A percentile compares a stretch with the other conserved stretches of the same genome.
Conservation (phyloP, 2,329 filamentous ascomycete genomes). For the Pseudogymnoascus sp. region DNA sequence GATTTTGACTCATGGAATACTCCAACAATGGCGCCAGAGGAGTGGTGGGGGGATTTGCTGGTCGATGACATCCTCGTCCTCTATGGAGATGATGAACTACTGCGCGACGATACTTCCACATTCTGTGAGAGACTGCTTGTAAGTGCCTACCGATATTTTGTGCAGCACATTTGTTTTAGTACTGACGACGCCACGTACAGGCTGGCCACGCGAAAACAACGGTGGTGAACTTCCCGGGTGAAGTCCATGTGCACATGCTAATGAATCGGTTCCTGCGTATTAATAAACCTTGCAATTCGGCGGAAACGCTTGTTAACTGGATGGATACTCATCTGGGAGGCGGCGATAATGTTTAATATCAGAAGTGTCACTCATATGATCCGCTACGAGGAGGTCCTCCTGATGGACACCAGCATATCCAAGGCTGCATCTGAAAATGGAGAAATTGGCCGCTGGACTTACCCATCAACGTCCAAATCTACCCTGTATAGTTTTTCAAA, state of each 20-base stretch:
- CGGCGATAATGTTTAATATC: background rate
- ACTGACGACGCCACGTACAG: background rate
- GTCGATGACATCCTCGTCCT: conserved; percentile 44
- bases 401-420: background rate
- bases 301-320: background rate
- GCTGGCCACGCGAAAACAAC: background rate
- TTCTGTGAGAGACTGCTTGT: conserved; percentile 33
- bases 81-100: conserved; percentile 47
- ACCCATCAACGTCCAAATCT: background rate
- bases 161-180: background rate
- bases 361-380: too few relatives aligned
- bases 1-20: conserved; percentile 45
- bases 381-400: too few relatives aligned
- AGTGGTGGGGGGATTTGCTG: conserved; percentile 46
- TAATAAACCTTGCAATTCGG: background rate
- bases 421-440: background rate
- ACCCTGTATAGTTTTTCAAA: too few relatives aligned
- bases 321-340: background rate
- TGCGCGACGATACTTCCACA: conserved; percentile 47
- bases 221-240: background rate
- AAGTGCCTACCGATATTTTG: background rate
- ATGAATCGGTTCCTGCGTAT: background rate
- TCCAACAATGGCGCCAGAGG: conserved; percentile 37
- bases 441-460: background rate
- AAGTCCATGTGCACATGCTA: background rate